Base-by-base conservation (phyloP, 164 flowering plant species). In the Liquidambar formosana region DNA sequence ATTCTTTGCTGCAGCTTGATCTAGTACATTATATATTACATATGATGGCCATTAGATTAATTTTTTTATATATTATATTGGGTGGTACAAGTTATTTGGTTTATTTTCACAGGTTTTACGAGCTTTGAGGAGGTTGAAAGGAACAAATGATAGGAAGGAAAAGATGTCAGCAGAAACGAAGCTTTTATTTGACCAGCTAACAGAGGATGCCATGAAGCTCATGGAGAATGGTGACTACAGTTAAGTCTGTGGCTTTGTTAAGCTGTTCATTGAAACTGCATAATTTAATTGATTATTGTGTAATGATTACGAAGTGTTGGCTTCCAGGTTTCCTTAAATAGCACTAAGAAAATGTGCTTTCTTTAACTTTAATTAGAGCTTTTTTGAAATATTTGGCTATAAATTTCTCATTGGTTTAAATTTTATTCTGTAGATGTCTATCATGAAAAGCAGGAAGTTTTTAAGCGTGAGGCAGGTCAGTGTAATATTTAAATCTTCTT, bases 181-280 rank as follows among this genome's bases (percentile, higher is more conserved):
- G 77, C 75, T 65, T 74, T 71, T 79, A 27, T 95, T 95, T 86
- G 97, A 95, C 80, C 97, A 93, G 75, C 89, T 95, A 38, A 95
- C 99, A 57, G 99, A 95, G 71, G 93, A 93, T 78, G 86, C 99
- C 14, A 81, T 86, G 89, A 93, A 78, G 80, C 83, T 95, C 70
- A 76, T 95, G 93, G 94, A 91, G 61, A 82, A 90, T 83, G 99
- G 99, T 46, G 97, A 93, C 61, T 88, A 85, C 82, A 77, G 98
- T 91, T 84, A 68, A 85, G 89, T 86, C 60, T 47, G 22, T 54
- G 60, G 1, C 57, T 64, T 64, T 60, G 63, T 16, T 60, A 60
- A 60, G 27, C 22, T 11, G 33, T 12, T 33, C 18, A 60, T 60
- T 28, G n/a, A 33, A 60, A 60, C 63, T 16, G 4, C 23, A 23